Base-by-base conservation (phyloP, 2,329 filamentous ascomycete species). In the Neodidymelliopsis sp. region DNA sequence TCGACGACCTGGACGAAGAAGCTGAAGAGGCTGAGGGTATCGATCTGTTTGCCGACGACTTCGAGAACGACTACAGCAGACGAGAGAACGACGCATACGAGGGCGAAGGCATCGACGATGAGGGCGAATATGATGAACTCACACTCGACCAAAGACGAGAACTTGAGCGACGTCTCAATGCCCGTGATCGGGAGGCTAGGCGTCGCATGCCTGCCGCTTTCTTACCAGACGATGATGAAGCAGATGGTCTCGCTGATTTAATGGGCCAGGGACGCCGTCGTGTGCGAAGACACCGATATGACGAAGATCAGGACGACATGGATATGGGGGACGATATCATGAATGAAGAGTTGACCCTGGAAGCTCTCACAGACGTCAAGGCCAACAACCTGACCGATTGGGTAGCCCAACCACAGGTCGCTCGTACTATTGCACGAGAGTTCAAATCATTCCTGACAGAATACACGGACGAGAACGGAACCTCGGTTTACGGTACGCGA, bases 371-470 rank as follows among this genome's bases (percentile, higher is more conserved):
- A 54, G 94, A 99, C 71, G 88, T 97, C 57, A 99, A 99, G 73
- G 91, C 94, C 13, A 84, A 91, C 13, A 96, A 89, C 60, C 79
- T 99, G 67, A 95, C 91, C 0, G 94, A 99, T 59, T 99, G 95
- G 95, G 89, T 99, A 30, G 87, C 90, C 11, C 88, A 92, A 62
- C 90, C 90, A 3, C 85, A 91, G 11, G 94, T 99, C 10, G 90
- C 96, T 74, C 85, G 90, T 61, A 95, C 92, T 1, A 94, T 99
- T 74, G 92, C 91, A 69, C 85, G 93, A 65, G 94, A 99, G 74
- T 99, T 99, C 84, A 96, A 96, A 74, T 88, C 90, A 3, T 99
- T 99, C 78, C 79, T 99, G 65, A 97, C 94, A 9, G 93, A 97
- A 63, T 97, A 95, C 72, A 96, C 87, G 5, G 94, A 99, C 66